These are phyloP conservation scores for Clarireedia homoeocarpa DNA, from an alignment of 2,329 filamentous ascomycete genomes.

Conservation along the genomic window DNA sequence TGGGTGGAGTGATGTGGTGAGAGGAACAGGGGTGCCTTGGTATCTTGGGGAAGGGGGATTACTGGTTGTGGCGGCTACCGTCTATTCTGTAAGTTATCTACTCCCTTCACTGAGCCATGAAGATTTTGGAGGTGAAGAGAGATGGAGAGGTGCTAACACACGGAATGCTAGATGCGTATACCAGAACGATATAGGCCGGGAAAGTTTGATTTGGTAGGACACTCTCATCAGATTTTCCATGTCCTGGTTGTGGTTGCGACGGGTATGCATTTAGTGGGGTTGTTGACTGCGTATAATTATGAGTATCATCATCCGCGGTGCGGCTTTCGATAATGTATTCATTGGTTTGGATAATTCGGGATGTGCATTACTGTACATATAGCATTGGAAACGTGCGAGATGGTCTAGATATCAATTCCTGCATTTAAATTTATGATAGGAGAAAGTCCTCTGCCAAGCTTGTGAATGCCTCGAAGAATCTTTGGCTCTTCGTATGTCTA, in stretches of 20 bases:
- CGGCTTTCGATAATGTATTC: background rate
- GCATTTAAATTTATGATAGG: no score
- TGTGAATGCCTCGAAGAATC: no score
- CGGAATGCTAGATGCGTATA: constrained; percentile 9
- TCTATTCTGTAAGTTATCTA: constrained; percentile 8
- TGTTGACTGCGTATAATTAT: constrained; percentile 4
- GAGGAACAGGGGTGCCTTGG: constrained; percentile 13
- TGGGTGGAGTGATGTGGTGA: background rate
- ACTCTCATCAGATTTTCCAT: constrained; percentile 24
- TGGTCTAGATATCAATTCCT: no score
- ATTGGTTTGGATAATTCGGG: background rate
- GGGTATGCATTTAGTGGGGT: constrained; percentile 10
- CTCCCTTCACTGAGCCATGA: background rate
- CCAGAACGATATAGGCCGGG: constrained; percentile 16
- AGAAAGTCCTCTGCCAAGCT: no score
- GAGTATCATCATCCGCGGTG: constrained; percentile 6
- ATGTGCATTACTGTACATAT: background rate
- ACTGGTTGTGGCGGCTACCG: constrained; percentile 6
- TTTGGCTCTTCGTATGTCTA: no score
- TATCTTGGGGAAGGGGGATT: constrained; percentile 15
- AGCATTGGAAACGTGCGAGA: no score
- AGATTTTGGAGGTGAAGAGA: no score
- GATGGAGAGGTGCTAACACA: background rate
- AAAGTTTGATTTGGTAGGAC: constrained; percentile 19
- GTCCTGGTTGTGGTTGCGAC: constrained; percentile 11